phyloP scores from a whole-genome alignment of 176 grass and related monocot genomes.

The Typha latifolia region DNA sequence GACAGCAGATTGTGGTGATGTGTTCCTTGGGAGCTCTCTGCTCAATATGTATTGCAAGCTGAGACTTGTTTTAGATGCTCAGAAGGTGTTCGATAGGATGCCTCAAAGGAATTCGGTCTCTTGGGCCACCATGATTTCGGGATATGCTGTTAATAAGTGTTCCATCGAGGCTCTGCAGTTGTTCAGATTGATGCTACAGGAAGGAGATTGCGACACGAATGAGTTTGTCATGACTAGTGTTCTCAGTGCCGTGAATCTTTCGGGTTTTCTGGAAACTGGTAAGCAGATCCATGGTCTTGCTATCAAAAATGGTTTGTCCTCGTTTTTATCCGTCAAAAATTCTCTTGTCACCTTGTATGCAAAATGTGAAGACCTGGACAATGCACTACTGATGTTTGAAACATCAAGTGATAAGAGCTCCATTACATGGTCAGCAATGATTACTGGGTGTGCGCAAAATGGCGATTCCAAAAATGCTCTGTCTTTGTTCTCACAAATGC shows the following conservation, averaged over 20 bases:
- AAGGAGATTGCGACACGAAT: conserved; percentile 28
- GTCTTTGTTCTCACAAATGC: conserved; percentile 56
- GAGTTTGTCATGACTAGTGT: conserved; percentile 49
- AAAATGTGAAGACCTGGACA: conserved; percentile 43
- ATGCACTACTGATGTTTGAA: conserved; percentile 42
- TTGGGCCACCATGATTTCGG: conserved; percentile 54
- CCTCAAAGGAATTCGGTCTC: conserved; percentile 36
- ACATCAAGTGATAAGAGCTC: conserved; percentile 45
- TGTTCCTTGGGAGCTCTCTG: conserved; percentile 43
- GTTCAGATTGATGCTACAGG: conserved; percentile 42
- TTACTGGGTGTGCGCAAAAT: conserved; percentile 61
- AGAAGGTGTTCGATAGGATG: conserved; percentile 56
- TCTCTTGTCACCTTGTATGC: conserved; percentile 63
- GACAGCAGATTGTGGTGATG: conserved; percentile 18
- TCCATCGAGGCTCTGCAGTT: conserved; percentile 35
- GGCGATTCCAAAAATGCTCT: conserved; percentile 32
- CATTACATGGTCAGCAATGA: conserved; percentile 71
- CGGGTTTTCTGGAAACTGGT: conserved; percentile 38
- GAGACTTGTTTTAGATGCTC: conserved; percentile 29
- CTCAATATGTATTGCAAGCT: conserved; percentile 71
- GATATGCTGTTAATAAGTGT: conserved; percentile 43
- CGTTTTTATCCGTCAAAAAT: conserved; percentile 54
- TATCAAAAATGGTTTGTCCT: conserved; percentile 37
- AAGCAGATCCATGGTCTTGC: conserved; percentile 44
- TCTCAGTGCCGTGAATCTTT: conserved; percentile 52